Evolutionary conservation across 2,329 filamentous ascomycete genomes (phyloP).

Genomic region (Exophiala spinifera): DNA sequence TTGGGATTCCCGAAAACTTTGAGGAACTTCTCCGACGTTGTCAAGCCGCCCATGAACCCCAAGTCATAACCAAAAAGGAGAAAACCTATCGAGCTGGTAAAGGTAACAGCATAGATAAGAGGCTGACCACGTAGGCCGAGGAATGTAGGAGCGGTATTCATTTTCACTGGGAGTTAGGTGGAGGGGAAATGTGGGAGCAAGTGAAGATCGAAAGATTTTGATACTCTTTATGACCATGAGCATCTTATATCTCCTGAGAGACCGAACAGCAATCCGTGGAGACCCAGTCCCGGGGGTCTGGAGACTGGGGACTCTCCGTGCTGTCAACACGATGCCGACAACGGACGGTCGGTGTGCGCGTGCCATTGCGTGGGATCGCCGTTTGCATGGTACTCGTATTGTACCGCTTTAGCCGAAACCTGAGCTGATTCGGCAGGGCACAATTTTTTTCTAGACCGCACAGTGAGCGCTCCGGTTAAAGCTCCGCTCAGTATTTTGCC

Average conservation of each 20-base stretch:
- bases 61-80: constrained; percentile 26
- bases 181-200: background rate
- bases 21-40: constrained; percentile 65
- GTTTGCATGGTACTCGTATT: background rate
- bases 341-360: too few species aligned
- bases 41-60: constrained; percentile 69
- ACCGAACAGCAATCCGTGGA: background rate
- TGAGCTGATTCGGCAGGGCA: background rate
- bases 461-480: too few species aligned
- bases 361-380: background rate
- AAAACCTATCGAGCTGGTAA: constrained; percentile 18
- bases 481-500: too few species aligned
- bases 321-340: too few species aligned
- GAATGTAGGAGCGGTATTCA: background rate
- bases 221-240: background rate
- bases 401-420: background rate
- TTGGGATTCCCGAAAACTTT: constrained; percentile 48
- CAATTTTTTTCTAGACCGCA: background rate
- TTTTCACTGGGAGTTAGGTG: background rate
- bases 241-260: background rate
- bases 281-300: constrained; percentile 1
- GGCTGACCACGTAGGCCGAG: constrained; percentile 4
- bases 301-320: background rate
- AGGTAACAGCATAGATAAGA: constrained; percentile 11
- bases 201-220: background rate